Base-by-base conservation (phyloP, 2,329 filamentous ascomycete species). In the Colletotrichum cuscutae region DNA sequence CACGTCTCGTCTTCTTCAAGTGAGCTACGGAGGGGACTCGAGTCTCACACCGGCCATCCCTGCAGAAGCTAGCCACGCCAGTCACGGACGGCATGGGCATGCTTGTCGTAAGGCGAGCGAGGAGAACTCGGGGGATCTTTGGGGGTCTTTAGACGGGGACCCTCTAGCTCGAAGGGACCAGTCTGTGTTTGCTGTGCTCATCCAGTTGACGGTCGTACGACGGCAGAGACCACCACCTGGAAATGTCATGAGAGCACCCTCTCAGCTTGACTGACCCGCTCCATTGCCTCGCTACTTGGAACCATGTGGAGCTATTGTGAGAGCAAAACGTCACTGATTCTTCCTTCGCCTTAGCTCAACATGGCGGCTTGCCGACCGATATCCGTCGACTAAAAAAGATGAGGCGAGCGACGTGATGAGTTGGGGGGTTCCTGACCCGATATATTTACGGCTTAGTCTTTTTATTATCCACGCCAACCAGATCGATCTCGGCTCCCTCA, bases 1-100 rank as follows among this genome's bases (percentile, higher is more conserved):
- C 68, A 68, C 35, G 65, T 72, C 65, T 72, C 53, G 59, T 60
- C 70, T 63, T 68, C 65, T 64, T 70, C 66, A 72, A 69, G 65
- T 59, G 69, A 53, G 22, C 63, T 54, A 37, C 15, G 4, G 2
- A 42, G 13, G 11, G 32, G 32, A 35, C 32, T 35, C 32, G 32
- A 35, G 32, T 7, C 49, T 30, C 24, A 57, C 49, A 49, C 64
- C 15, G 58, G 46, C 37, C 32, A 70, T 60, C 65, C 65, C 66
- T 72, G 66, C 60, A 68, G 53, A 58, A 28, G 32, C 69, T 69
- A 54, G 30, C 53, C 65, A 59, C 59, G 42, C 70, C 65, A 59
- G 59, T 56, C 42, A 65, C 46, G 60, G 54, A 32, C 46, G n/a
- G 49, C 57, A 71, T 68, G 68, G 64, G 64, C 22, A 71, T 58